phyloP scores from a whole-genome alignment of 257 asterid genomes.

The Solanum lycopersicoides region DNA sequence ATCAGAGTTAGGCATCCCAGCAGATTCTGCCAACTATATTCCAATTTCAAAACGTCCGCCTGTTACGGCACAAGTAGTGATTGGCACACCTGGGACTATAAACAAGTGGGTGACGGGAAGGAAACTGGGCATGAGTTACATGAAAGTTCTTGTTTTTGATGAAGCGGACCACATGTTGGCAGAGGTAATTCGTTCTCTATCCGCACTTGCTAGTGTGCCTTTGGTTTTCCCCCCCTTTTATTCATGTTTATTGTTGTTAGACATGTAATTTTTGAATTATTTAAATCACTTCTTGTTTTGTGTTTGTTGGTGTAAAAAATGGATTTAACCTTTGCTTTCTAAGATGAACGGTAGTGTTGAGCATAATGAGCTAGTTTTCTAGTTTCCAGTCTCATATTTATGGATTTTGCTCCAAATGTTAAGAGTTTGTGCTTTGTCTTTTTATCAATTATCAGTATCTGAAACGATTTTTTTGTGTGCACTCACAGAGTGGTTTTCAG shows the following conservation, averaged over 20 bases:
- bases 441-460: not conserved
- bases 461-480: not conserved
- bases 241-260: not conserved
- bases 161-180: conserved; percentile 98
- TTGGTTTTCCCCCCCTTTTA: not conserved
- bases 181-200: conserved; percentile 33
- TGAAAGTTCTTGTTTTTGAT: conserved; percentile 90
- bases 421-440: not conserved
- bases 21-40: conserved; percentile 35
- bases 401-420: not conserved
- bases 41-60: conserved; percentile 50
- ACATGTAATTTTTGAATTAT: not conserved
- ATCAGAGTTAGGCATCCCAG: conserved; percentile 61
- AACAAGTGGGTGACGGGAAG: conserved; percentile 44
- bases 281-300: not conserved
- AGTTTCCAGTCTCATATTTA: not conserved
- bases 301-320: not conserved
- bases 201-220: not conserved
- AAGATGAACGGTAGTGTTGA: not conserved
- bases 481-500: conserved; percentile 64
- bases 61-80: conserved; percentile 63
- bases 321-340: not conserved
- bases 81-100: conserved; percentile 96
- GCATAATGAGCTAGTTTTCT: not conserved
- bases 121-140: conserved; percentile 60